Percentiles rank a stretch among this genome's conserved stretches.
Evolutionary conservation across 805 yeast species (phyloP).

Genomic region (Sugiyamaella valdiviana): DNA sequence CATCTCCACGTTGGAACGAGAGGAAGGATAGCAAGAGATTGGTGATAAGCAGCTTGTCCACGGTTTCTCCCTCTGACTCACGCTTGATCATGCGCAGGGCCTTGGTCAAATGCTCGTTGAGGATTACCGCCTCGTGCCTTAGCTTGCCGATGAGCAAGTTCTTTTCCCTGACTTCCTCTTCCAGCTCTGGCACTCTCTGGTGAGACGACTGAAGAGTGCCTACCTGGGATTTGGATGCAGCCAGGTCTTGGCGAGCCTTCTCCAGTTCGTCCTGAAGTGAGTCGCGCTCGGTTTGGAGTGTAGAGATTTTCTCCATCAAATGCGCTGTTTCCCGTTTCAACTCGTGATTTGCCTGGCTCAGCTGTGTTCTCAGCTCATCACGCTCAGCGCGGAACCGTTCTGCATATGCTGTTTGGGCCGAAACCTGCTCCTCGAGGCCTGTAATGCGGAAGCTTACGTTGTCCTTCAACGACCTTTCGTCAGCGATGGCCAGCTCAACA

Average conservation of each 20-base stretch:
- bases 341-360: slow-evolving; percentile 32
- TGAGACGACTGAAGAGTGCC: slow-evolving; percentile 32
- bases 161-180: slow-evolving; percentile 57
- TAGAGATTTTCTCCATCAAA: slow-evolving; percentile 3
- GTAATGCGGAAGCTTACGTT: slow-evolving; percentile 19
- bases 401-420: slow-evolving; percentile 24
- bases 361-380: slow-evolving; percentile 15
- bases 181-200: slow-evolving; percentile 37
- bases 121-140: slow-evolving; percentile 87
- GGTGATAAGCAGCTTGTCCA: slow-evolving; percentile 83
- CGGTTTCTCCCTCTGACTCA: slow-evolving; percentile 65
- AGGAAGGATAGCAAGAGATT: slow-evolving; percentile 81
- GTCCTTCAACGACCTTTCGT: slow-evolving; percentile 22
- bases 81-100: slow-evolving; percentile 79
- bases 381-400: slow-evolving; percentile 23
- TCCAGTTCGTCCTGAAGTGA: slow-evolving; percentile 14
- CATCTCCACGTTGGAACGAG: slow-evolving; percentile 83
- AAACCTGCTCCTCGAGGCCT: slow-evolving; percentile 30
- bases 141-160: slow-evolving; percentile 80
- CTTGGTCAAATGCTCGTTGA: slow-evolving; percentile 93
- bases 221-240: slow-evolving; percentile 16
- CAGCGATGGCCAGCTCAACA: slow-evolving; percentile 31
- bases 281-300: slow-evolving; percentile 14
- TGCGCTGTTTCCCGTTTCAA: slow-evolving; percentile 17
- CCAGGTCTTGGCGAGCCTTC: slow-evolving; percentile 19